phyloP scores from a whole-genome alignment of 2,329 filamentous ascomycete species.

The Cercospora sp. region DNA sequence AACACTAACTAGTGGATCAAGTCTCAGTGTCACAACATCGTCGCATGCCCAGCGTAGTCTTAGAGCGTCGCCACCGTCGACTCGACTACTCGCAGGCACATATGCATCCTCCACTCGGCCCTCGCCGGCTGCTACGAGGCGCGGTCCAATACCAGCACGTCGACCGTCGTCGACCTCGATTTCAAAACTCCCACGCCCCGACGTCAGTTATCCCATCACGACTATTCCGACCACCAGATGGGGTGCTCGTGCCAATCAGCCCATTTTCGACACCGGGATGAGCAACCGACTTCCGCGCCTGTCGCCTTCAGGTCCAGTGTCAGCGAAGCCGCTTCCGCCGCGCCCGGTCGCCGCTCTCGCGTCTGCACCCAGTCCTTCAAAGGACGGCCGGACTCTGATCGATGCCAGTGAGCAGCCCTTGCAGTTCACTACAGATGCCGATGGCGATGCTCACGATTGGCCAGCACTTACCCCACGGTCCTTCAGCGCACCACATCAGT shows the following conservation, averaged over 20 bases:
- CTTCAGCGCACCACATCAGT: conserved; percentile 15
- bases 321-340: conserved; percentile 43
- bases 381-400: conserved; percentile 42
- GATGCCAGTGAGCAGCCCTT: conserved; percentile 42
- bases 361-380: conserved; percentile 38
- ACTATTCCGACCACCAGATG: background rate
- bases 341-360: conserved; percentile 40
- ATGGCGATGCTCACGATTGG: conserved; percentile 24
- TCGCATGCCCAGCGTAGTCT: background rate
- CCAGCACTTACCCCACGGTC: conserved; percentile 28
- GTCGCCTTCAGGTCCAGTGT: background rate
- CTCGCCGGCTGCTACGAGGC: conserved; percentile 13
- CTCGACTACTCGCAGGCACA: conserved; percentile 26
- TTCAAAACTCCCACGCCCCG: conserved; percentile 2
- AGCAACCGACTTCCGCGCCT: background rate
- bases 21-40: background rate
- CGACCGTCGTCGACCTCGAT: background rate
- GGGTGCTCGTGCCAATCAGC: conserved; percentile 7
- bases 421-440: conserved; percentile 17
- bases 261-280: background rate
- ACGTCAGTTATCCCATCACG: background rate
- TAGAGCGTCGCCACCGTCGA: background rate
- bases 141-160: background rate
- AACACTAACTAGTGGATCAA: background rate
- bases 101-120: conserved; percentile 33